These are phyloP conservation scores for Paraurostyla sp. DNA, from an alignment of 73 alveolate genomes.

Conservation along the genomic window DNA sequence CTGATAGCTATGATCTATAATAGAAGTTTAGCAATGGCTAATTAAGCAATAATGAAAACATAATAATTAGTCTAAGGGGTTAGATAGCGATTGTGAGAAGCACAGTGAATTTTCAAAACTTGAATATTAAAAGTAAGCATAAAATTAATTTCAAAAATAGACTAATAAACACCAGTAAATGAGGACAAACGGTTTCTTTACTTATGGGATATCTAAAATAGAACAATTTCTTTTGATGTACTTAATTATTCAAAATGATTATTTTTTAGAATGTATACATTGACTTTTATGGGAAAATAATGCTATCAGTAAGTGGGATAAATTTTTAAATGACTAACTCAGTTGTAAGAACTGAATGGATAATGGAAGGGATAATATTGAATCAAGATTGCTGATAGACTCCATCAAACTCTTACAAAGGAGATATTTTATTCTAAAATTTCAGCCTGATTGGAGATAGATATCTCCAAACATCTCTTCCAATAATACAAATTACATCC, in stretches of 20 bases:
- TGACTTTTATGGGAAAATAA: background rate
- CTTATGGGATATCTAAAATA: slow-evolving; percentile 8
- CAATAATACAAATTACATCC: background rate
- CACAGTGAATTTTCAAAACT: background rate
- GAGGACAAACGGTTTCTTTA: background rate
- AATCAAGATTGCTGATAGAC: background rate
- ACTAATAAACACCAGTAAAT: background rate
- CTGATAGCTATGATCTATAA: too few relatives aligned
- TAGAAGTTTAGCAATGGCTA: too few relatives aligned
- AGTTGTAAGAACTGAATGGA: background rate
- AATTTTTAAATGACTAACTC: background rate
- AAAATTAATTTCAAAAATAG: background rate
- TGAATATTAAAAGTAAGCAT: background rate
- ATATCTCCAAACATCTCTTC: background rate
- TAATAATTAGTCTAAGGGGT: too few relatives aligned
- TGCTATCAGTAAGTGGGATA: background rate
- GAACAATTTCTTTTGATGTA: background rate
- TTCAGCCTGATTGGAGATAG: background rate
- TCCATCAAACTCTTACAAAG: background rate
- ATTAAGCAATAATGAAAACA: too few relatives aligned
- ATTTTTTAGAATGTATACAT: background rate
- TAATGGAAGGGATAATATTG: background rate
- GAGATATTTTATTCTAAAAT: background rate
- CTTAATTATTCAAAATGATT: too few relatives aligned
- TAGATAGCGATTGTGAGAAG: too few relatives aligned